Percentiles rank a stretch among this genome's conserved stretches.
Conservation (phyloP, 2,329 filamentous ascomycete genomes). For the Pseudopithomyces maydicus region DNA sequence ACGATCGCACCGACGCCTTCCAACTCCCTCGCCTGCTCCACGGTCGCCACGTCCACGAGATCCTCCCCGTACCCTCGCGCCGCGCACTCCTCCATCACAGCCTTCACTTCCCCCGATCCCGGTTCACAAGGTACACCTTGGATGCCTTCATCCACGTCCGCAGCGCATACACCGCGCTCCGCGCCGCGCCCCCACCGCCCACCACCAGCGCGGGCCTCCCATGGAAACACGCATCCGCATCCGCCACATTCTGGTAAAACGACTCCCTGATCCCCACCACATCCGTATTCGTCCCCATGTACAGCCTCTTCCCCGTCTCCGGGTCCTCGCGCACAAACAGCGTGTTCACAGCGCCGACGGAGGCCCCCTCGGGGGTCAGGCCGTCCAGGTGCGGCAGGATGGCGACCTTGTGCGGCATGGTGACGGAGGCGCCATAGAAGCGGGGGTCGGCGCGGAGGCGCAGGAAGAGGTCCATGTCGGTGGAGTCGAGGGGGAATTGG, state of each 20-base stretch:
- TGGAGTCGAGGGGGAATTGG: slow-evolving; percentile 55
- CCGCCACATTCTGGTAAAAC: slow-evolving; percentile 57
- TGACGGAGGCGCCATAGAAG: slow-evolving; percentile 74
- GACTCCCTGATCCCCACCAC: slow-evolving; percentile 77
- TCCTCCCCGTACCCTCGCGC: slow-evolving; percentile 63
- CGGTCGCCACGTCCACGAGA: slow-evolving; percentile 65
- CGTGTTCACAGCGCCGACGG: slow-evolving; percentile 81
- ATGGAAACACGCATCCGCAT: slow-evolving; percentile 56
- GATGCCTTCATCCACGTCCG: slow-evolving; percentile 70
- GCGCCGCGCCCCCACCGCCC: slow-evolving; percentile 78
- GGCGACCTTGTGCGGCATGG: slow-evolving; percentile 83
- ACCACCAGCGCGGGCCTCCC: slow-evolving; percentile 72
- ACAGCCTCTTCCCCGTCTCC: slow-evolving; percentile 54
- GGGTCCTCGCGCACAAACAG: slow-evolving; percentile 65
- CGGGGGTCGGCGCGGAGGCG: slow-evolving; percentile 59
- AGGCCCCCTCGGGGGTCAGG: slow-evolving; percentile 72
- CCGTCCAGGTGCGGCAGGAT: slow-evolving; percentile 76
- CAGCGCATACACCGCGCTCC: slow-evolving; percentile 77
- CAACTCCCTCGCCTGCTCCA: slow-evolving; percentile 63
- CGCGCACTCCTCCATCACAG: slow-evolving; percentile 68
- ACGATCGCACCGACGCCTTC: slow-evolving; percentile 70
- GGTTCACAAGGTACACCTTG: slow-evolving; percentile 77
- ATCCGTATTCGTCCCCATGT: slow-evolving; percentile 81
- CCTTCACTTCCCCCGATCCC: slow-evolving; percentile 70
- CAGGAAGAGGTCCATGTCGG: slow-evolving; percentile 51